Evolutionary conservation across 169 alveolate genomes (phyloP).

Genomic region (Plasmodium ovale): DNA sequence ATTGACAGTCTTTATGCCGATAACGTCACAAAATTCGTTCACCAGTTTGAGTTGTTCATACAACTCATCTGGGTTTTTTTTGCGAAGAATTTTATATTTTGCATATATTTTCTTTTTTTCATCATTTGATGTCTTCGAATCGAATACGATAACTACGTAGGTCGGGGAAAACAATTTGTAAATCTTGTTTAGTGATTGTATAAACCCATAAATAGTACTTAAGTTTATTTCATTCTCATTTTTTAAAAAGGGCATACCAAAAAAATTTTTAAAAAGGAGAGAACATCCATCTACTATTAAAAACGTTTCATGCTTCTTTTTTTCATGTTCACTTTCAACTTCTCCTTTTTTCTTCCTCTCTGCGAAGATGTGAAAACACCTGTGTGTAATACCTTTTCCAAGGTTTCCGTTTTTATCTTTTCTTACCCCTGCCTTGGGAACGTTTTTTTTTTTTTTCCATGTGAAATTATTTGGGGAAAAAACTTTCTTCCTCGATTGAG

Average conservation of each 20-base stretch:
- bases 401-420: not conserved
- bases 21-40: constrained; percentile 81
- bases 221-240: constrained; percentile 82
- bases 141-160: constrained; percentile 82
- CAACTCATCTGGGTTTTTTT: constrained; percentile 79
- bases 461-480: not conserved
- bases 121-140: constrained; percentile 84
- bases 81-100: constrained; percentile 81
- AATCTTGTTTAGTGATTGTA: constrained; percentile 82
- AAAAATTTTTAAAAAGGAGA: constrained; percentile 84
- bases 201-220: constrained; percentile 84
- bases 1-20: constrained; percentile 83
- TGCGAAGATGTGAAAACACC: not conserved
- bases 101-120: constrained; percentile 84
- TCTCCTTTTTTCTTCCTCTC: constrained; percentile 9
- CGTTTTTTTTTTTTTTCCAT: not conserved
- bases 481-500: no score
- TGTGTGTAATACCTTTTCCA: not conserved
- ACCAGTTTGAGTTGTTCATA: constrained; percentile 83
- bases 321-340: not conserved
- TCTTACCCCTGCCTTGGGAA: not conserved
- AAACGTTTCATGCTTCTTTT: constrained; percentile 51
- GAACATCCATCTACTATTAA: constrained; percentile 86
- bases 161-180: constrained; percentile 80
- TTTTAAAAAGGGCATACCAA: constrained; percentile 83